Percentiles rank a stretch among this genome's conserved stretches.
Conservation (phyloP, 306 rosid species). For the Citrullus colocynthis region DNA sequence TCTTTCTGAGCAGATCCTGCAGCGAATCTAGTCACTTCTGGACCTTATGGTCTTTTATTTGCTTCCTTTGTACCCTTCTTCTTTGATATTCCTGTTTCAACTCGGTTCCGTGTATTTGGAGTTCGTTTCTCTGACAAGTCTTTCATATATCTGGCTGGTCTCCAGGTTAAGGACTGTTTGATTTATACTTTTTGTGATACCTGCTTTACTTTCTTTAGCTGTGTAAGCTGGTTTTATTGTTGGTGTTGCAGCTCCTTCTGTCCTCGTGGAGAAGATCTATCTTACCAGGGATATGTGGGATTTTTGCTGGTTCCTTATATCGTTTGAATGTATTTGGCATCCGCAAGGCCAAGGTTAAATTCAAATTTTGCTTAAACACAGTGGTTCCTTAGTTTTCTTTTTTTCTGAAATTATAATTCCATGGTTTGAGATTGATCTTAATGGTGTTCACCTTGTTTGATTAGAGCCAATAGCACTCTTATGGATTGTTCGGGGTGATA, state of each 20-base stretch:
- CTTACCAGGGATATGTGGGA: slow-evolving; percentile 88
- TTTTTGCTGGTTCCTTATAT: slow-evolving; percentile 83
- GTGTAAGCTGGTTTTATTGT: slow-evolving; percentile 14
- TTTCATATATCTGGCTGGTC: slow-evolving; percentile 88
- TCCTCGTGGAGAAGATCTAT: slow-evolving; percentile 90
- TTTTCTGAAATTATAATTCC: slow-evolving; percentile 1
- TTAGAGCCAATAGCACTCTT: too few relatives aligned
- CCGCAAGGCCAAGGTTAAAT: slow-evolving; percentile 80
- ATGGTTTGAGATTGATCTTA: neutral
- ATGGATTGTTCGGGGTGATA: too few relatives aligned
- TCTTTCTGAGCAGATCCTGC: slow-evolving; percentile 59
- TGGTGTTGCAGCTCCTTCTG: slow-evolving; percentile 62
- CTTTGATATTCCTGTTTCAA: slow-evolving; percentile 96
- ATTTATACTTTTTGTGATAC: neutral
- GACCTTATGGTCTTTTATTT: slow-evolving; percentile 97
- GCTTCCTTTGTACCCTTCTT: slow-evolving; percentile 89
- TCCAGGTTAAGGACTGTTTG: slow-evolving; percentile 50
- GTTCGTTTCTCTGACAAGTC: slow-evolving; percentile 81
- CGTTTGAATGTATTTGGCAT: slow-evolving; percentile 67
- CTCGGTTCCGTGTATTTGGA: slow-evolving; percentile 64
- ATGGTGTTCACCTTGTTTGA: too few relatives aligned
- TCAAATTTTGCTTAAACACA: neutral
- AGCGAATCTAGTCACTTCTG: slow-evolving; percentile 56
- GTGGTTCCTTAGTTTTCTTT: neutral
- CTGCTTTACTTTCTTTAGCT: neutral